These are phyloP conservation scores for Syzygium jambos DNA, from an alignment of 345 rosid genomes.

Conservation along the genomic window DNA sequence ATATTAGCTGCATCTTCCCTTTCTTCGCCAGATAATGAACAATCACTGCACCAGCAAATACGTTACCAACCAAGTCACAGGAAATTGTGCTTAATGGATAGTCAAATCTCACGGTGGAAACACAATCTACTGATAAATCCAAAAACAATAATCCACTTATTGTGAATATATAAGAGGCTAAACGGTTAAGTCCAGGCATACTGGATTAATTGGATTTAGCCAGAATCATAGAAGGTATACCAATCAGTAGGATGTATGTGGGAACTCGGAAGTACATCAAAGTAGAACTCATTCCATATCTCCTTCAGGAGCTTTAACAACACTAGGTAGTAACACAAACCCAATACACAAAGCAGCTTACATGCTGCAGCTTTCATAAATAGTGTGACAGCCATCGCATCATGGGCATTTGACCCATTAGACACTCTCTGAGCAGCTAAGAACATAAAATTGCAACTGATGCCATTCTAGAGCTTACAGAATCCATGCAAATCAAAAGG, in stretches of 20 bases:
- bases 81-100: neutral
- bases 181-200: neutral
- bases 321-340: neutral
- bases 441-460: neutral
- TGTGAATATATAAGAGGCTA: neutral
- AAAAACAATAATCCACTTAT: neutral
- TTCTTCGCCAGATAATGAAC: conserved; percentile 18
- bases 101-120: neutral
- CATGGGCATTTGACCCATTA: neutral
- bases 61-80: neutral
- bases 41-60: conserved; percentile 22
- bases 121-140: neutral
- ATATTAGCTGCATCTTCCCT: conserved; percentile 27
- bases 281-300: neutral
- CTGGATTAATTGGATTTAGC: neutral
- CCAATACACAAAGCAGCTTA: neutral
- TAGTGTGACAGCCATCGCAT: neutral
- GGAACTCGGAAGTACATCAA: neutral
- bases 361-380: neutral
- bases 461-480: neutral
- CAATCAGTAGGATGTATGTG: neutral
- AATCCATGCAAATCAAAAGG: neutral
- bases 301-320: neutral
- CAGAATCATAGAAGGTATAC: neutral
- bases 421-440: neutral